Evolutionary conservation across 2,329 filamentous ascomycete species (phyloP), one percentile per base, ranked within the genome.

Genomic region (Fusarium redolens): DNA sequence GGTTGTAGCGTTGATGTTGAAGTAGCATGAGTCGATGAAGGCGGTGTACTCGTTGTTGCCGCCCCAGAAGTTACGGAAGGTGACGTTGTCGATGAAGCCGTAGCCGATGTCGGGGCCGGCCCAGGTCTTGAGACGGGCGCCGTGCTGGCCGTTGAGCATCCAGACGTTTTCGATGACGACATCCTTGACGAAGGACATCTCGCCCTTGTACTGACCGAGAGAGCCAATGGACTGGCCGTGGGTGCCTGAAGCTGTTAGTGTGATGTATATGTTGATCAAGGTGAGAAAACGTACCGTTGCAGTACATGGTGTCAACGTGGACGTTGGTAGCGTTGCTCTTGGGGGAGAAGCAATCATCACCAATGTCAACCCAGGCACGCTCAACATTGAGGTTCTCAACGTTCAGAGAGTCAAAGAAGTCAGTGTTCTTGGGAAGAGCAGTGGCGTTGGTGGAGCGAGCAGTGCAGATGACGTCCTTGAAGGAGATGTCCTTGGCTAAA

Each of bases 41-140:
- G 69, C 73, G 2, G 62, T 58, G 58, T 76, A 77, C n/a, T 77
- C 75, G 43, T 75, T 77, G 68, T 71, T 73, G 3, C 58, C 75
- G 17, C 67, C 73, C 75, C 75, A 77, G 50, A 77, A 73, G 56
- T 77, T 77, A 35, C 73, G 73, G 73, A 77, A 77, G 0, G 75
- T 77, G 10, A 77, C 61, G 40, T 77, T 77, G 55, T 77, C 69
- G 41, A 77, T 69, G 51, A 72, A 75, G 15, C 75, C 75, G 37
- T 77, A 71, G 41, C 75, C 75, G 2, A 76, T 63, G 8, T 71
- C 72, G 0, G 72, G 71, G 1, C 75, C 75, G 1, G 75, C 75
- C 75, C 75, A 77, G 12, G 69, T 73, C 73, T 77, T 77, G 54
- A 77, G 65, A 14, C 75, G 75, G 17, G 75, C 73, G 31, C 65